A percentile compares a stretch with the other conserved stretches of the same genome.
Conservation (phyloP, 768 basidiomycete genomes). For the Collybia sordida region DNA sequence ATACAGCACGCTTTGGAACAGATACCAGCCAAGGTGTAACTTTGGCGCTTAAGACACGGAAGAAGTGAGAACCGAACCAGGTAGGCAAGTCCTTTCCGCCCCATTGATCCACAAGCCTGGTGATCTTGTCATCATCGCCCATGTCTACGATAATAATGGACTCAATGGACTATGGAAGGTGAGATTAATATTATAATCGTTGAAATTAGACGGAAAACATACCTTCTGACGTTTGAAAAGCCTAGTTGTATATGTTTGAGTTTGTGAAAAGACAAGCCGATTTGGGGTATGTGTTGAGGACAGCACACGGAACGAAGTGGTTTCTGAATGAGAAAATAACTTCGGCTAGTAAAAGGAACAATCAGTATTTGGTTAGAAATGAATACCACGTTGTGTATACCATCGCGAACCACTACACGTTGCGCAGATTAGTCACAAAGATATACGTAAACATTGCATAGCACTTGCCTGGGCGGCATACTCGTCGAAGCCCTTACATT, state of each 20-base stretch:
- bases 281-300: conserved; percentile 59
- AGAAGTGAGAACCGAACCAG: conserved; percentile 42
- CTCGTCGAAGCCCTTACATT: conserved; percentile 48
- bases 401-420: conserved; percentile 49
- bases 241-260: conserved; percentile 59
- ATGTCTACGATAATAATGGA: conserved; percentile 65
- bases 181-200: not conserved
- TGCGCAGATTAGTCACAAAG: not conserved
- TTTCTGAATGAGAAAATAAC: conserved; percentile 49
- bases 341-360: conserved; percentile 41
- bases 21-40: conserved; percentile 52
- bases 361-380: conserved; percentile 2
- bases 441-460: not conserved
- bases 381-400: conserved; percentile 26
- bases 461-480: conserved; percentile 53
- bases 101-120: conserved; percentile 59
- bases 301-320: conserved; percentile 52
- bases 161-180: conserved; percentile 42
- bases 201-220: not conserved
- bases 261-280: conserved; percentile 58
- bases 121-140: conserved; percentile 64
- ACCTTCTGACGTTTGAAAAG: conserved; percentile 54
- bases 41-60: conserved; percentile 52
- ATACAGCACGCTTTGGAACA: conserved; percentile 37
- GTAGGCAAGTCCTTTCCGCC: conserved; percentile 52